phyloP scores from a whole-genome alignment of 441 rosid species.

The Biscutella laevigata region DNA sequence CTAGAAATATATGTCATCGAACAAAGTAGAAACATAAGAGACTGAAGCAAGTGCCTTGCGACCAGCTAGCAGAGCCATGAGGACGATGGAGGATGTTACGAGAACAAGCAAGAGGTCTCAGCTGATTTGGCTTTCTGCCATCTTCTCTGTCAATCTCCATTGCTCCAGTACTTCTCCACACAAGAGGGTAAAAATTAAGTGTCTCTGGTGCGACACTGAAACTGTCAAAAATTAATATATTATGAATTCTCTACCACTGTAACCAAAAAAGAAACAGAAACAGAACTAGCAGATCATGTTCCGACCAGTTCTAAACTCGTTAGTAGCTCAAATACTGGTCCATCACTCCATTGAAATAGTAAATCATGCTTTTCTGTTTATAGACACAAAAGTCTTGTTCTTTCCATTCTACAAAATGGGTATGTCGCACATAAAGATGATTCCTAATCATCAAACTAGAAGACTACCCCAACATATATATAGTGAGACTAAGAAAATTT shows the following conservation, averaged over 20 bases:
- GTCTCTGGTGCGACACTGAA: not conserved
- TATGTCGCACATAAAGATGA: not conserved
- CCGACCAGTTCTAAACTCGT: too few species aligned
- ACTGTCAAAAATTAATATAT: not conserved
- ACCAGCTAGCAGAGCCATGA: constrained; percentile 95
- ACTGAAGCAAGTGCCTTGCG: constrained; percentile 45
- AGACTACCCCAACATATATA: too few species aligned
- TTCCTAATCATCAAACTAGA: too few species aligned
- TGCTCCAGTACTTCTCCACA: not conserved
- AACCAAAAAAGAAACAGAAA: too few species aligned
- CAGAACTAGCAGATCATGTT: too few species aligned
- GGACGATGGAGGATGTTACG: constrained; percentile 77
- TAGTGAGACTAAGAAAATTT: too few species aligned
- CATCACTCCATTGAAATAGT: too few species aligned
- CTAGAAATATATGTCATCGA: not conserved
- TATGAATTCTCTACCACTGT: too few species aligned
- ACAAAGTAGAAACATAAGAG: not conserved
- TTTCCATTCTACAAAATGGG: not conserved
- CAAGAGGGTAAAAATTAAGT: not conserved
- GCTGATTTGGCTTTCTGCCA: constrained; percentile 59
- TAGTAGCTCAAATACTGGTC: too few species aligned
- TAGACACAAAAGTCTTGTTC: not conserved
- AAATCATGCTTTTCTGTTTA: too few species aligned
- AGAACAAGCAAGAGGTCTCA: constrained; percentile 71
- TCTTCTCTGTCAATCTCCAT: constrained; percentile 72